Base-by-base conservation (phyloP, 2,329 filamentous ascomycete genomes). In the Biscogniauxia mediterranea region DNA sequence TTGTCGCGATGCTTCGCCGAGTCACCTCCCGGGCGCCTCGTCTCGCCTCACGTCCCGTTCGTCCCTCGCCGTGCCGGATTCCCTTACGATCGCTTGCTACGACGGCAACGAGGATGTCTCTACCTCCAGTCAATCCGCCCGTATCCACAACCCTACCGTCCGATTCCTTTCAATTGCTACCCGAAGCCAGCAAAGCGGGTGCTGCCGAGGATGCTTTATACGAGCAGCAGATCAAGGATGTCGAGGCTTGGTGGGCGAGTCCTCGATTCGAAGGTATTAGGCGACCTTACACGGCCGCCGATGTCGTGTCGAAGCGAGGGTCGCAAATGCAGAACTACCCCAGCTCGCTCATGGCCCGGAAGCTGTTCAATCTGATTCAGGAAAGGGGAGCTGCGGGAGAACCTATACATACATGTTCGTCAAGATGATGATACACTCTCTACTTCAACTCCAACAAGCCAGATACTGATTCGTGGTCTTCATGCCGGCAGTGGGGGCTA, bases 251-350 rank as follows among this genome's bases (percentile, higher is more conserved):
- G 95, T 99, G 94, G 94, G 84, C 85, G 20, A 89, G 89, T 50
- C 89, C 92, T 7, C 88, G 95, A 60, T 99, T 88, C 75, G 85
- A 89, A 66, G 94, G 91, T 62, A 97, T 98, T 80, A 95, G 90
- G 81, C 85, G 95, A 53, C 93, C 94, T 11, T 99, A 98, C 76
- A 90, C 89, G 19, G 91, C 93, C 1, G 91, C 89, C 70, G 93
- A 97, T 78, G 90, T 99, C 5, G 94, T 97, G 64, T 93, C 90
- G 77, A 98, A 98, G 81, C 85, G 95, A 64, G 95, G 95, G 9
- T 89, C 92, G 6, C 84, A 97, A 67, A 87, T 92, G 71, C 91
- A 97, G 74, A 86, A 85, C 56, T 98, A 97, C 69, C 91, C 95
- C 0, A 97, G 93, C 78, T 97, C 93, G 15, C 79, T 96, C 64